A percentile compares a stretch with the other conserved stretches of the same genome.
phyloP scores from a whole-genome alignment of 768 basidiomycete genomes.

The Dacryopinax spathularia region DNA sequence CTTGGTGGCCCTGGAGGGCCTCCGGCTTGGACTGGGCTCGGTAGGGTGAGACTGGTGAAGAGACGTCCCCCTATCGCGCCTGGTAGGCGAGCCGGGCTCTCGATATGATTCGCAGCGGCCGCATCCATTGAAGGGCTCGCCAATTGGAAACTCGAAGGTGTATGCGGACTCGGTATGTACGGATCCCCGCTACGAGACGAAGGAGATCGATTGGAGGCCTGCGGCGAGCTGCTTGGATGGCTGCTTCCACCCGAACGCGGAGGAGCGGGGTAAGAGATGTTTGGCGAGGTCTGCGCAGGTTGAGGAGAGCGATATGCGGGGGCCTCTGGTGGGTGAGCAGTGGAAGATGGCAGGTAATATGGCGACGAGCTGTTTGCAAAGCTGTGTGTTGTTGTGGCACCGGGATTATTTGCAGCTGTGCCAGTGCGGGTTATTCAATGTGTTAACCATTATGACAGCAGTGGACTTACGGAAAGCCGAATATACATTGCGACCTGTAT shows the following conservation, averaged over 20 bases:
- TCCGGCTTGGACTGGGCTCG: background rate
- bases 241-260: background rate
- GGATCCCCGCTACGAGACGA: background rate
- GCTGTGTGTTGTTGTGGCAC: background rate
- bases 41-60: background rate
- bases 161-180: background rate
- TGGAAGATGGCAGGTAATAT: background rate
- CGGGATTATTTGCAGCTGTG: background rate
- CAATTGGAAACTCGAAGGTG: background rate
- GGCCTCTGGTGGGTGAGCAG: background rate
- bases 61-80: background rate
- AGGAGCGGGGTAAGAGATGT: background rate
- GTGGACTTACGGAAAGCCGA: too few relatives aligned
- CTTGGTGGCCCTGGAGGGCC: background rate
- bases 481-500: too few relatives aligned
- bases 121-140: background rate
- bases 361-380: background rate
- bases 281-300: background rate
- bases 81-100: background rate
- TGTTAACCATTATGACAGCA: too few relatives aligned
- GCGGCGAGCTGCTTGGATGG: background rate
- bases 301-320: background rate
- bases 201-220: background rate
- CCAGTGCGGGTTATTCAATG: too few relatives aligned
- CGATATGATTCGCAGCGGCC: background rate